phyloP scores from a whole-genome alignment of 768 basidiomycete species.

The Clathrus columnatus region DNA sequence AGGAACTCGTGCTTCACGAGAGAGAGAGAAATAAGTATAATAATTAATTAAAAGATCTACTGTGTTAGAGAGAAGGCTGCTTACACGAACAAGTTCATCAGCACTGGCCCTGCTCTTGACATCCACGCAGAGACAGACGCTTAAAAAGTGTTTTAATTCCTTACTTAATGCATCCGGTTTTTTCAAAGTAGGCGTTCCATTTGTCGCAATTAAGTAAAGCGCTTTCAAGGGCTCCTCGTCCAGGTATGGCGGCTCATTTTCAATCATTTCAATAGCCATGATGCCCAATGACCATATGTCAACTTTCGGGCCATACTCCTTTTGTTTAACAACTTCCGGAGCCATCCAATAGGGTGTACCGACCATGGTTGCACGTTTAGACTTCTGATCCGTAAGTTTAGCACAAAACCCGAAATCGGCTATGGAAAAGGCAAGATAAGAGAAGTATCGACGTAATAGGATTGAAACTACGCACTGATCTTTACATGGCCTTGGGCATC shows the following conservation, averaged over 20 bases:
- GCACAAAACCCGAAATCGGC: slow-evolving; percentile 98
- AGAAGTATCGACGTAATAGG: background rate
- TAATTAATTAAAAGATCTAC: slow-evolving; percentile 10
- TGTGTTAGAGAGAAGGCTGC: slow-evolving; percentile 22
- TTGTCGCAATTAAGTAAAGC: slow-evolving; percentile 92
- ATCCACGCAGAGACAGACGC: slow-evolving; percentile 97
- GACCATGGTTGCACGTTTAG: slow-evolving; percentile 97
- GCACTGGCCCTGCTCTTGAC: slow-evolving; percentile 87
- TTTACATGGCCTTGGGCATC: slow-evolving; percentile 91
- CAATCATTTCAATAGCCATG: slow-evolving; percentile 99
- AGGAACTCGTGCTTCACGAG: slow-evolving; percentile 99
- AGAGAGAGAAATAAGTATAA: slow-evolving; percentile 9
- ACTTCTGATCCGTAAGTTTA: slow-evolving; percentile 92
- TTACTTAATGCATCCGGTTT: slow-evolving; percentile 85
- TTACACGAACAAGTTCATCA: slow-evolving; percentile 72
- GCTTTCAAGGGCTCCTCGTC: slow-evolving; percentile 95
- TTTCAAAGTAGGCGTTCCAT: slow-evolving; percentile 96
- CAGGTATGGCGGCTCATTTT: slow-evolving; percentile 92
- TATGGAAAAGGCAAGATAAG: slow-evolving; percentile 22
- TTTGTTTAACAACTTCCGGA: slow-evolving; percentile 96
- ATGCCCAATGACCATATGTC: slow-evolving; percentile 97
- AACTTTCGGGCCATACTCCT: slow-evolving; percentile 94
- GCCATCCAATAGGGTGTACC: slow-evolving; percentile 99
- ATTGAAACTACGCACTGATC: slow-evolving; percentile 65
- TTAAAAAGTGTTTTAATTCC: slow-evolving; percentile 93